Conservation (phyloP, 768 basidiomycete genomes). For the Cyclocybe cylindracea region DNA sequence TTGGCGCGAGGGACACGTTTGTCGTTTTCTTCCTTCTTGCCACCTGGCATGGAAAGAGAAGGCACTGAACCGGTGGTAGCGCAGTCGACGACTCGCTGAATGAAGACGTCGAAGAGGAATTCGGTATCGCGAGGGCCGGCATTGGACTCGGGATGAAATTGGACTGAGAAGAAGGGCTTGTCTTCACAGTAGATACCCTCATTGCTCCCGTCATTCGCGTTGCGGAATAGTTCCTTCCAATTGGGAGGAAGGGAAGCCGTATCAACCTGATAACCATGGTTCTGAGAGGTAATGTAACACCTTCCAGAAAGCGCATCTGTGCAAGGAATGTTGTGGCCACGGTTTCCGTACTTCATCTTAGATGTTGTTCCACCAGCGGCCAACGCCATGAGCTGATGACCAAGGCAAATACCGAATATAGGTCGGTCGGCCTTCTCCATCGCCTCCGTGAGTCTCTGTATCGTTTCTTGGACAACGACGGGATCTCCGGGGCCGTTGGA, state of each 20-base stretch:
- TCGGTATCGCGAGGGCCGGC: slow-evolving; percentile 94
- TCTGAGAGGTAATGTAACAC: slow-evolving; percentile 99
- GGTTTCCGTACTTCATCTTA: slow-evolving; percentile 99
- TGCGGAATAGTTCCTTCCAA: slow-evolving; percentile 94
- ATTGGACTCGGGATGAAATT: slow-evolving; percentile 91
- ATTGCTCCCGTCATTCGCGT: slow-evolving; percentile 97
- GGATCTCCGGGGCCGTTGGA: slow-evolving; percentile 99
- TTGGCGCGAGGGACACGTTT: slow-evolving; percentile 66
- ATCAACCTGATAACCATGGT: slow-evolving; percentile 97
- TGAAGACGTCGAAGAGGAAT: slow-evolving; percentile 98
- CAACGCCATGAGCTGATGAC: slow-evolving; percentile 94
- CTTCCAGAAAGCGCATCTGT: slow-evolving; percentile 91
- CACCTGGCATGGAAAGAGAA: slow-evolving; percentile 73
- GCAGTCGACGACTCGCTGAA: slow-evolving; percentile 82
- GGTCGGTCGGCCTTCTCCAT: slow-evolving; percentile 78
- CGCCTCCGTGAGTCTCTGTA: slow-evolving; percentile 62
- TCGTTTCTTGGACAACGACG: slow-evolving; percentile 74
- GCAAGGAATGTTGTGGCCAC: slow-evolving; percentile 98
- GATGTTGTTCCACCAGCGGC: slow-evolving; percentile 93
- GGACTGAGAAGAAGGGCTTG: slow-evolving; percentile 97
- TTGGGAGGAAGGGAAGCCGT: slow-evolving; percentile 70
- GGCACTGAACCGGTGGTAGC: slow-evolving; percentile 52
- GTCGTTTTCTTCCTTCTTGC: slow-evolving; percentile 84
- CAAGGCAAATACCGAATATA: slow-evolving; percentile 98
- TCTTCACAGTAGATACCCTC: slow-evolving; percentile 94